phyloP scores from a whole-genome alignment of 805 yeast genomes.

The Yamadazyma akitaensis region DNA sequence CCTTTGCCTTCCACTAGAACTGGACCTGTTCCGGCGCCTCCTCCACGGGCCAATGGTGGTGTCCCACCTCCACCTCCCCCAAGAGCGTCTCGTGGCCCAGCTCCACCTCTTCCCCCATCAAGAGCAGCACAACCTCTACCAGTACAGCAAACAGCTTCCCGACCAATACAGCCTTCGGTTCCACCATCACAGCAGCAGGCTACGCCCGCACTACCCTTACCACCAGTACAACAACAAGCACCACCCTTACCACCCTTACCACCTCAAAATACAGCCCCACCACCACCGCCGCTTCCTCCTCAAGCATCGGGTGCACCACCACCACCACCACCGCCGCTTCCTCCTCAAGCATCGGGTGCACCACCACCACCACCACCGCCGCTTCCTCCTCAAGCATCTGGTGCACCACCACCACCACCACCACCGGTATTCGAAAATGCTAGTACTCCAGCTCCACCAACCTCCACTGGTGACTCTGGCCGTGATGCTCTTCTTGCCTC shows the following conservation, averaged over 20 bases:
- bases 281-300: constrained; percentile 15
- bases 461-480: constrained; percentile 43
- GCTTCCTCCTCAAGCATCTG: constrained; percentile 23
- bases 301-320: constrained; percentile 8
- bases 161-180: constrained; percentile 6
- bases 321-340: constrained; percentile 26
- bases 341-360: constrained; percentile 17
- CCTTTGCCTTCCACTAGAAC: constrained; percentile 22
- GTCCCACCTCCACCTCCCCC: constrained; percentile 26
- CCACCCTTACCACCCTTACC: constrained; percentile 14
- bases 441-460: constrained; percentile 23
- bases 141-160: constrained; percentile 1
- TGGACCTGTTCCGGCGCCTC: constrained; percentile 15
- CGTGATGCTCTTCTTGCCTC: constrained; percentile 85
- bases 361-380: constrained; percentile 21
- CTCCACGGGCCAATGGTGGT: constrained; percentile 15
- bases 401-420: constrained; percentile 16
- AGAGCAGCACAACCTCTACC: constrained; percentile 19
- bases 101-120: constrained; percentile 15
- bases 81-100: constrained; percentile 10
- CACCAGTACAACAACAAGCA: constrained; percentile 9
- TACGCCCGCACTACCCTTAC: constrained; percentile 8
- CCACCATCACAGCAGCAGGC: constrained; percentile 9
- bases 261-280: constrained; percentile 8
- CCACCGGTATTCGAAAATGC: constrained; percentile 18